These are phyloP conservation scores for Lyophyllum semitale DNA, from an alignment of 768 basidiomycete species.

Conservation along the genomic window DNA sequence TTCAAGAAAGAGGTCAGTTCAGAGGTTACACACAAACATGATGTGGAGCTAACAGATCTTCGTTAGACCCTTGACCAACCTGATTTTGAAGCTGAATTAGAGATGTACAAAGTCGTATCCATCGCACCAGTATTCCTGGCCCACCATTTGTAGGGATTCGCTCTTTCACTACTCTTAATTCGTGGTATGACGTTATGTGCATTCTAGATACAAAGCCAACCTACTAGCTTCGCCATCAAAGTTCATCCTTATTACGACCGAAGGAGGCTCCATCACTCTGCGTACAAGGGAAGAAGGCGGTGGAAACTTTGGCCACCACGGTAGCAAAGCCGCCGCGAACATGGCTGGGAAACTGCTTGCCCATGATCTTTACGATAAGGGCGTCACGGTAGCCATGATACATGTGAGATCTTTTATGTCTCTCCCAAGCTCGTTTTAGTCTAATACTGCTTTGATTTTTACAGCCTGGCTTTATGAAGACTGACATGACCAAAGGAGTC, in stretches of 20 bases:
- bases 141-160: conserved; percentile 22
- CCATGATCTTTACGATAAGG: conserved; percentile 38
- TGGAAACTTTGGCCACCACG: conserved; percentile 52
- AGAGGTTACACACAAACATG: no score
- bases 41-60: background rate
- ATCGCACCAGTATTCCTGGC: conserved; percentile 43
- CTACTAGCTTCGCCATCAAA: conserved; percentile 32
- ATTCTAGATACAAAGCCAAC: conserved; percentile 19
- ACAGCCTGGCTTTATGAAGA: conserved; percentile 51
- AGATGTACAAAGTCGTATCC: conserved; percentile 47
- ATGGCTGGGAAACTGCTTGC: conserved; percentile 47
- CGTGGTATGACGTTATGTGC: background rate
- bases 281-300: conserved; percentile 46
- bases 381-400: conserved; percentile 42
- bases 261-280: conserved; percentile 45
- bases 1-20: conserved; percentile 37
- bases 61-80: conserved; percentile 36
- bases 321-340: conserved; percentile 47
- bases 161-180: background rate
- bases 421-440: background rate
- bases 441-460: background rate
- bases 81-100: conserved; percentile 37
- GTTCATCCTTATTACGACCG: conserved; percentile 44
- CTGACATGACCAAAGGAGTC: conserved; percentile 46
- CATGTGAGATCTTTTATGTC: conserved; percentile 33